Base-by-base conservation (phyloP, 2,329 filamentous ascomycete genomes). In the Stemphylium beticola region DNA sequence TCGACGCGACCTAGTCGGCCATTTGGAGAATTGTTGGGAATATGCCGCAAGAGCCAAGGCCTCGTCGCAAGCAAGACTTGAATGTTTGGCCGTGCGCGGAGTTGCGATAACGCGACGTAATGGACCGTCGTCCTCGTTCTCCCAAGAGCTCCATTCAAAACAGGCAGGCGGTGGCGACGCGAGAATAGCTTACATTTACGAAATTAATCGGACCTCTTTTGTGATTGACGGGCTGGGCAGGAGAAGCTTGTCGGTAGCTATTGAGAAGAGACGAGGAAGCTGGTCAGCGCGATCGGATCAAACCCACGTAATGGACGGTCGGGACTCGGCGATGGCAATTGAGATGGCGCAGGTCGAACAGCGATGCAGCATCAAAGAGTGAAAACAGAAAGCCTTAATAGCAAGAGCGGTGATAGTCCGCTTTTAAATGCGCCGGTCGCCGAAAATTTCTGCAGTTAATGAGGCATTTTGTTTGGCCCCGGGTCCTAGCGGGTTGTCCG, bases 401-500 rank as follows among this genome's bases (percentile, higher is more conserved):
- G 49, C 26, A 44, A 48, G 49, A 55, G 61, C 61, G 51, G 31
- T 60, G 55, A 53, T 58, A 57, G 50, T 54, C 61, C 58, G 64
- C 62, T 71, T 72, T 72, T 68, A 74, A 72, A 60, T 50, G 43
- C 56, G 55, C 59, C 60, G 58, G 41, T 64, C 38, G 61, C 68
- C 63, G 67, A 73, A 74, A 73, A 69, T 61, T 67, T 69, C 67
- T 71, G 66, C 67, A 62, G 44, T 49, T 57, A 45, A 60, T 74
- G 71, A 72, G 71, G 72, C 63, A 73, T 73, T 74, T 72, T 68
- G 68, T 67, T 68, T 71, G 62, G 66, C 54, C 58, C 58, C 62
- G 67, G 69, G 62, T 64, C 65, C 62, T 45, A 63, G 62, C 64
- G 68, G 66, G 60, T 52, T 53, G 57, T 54, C 65, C 65, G 69